Evolutionary conservation across 78 protist species (phyloP).

Genomic region (Emiliania huxleyi): DNA sequence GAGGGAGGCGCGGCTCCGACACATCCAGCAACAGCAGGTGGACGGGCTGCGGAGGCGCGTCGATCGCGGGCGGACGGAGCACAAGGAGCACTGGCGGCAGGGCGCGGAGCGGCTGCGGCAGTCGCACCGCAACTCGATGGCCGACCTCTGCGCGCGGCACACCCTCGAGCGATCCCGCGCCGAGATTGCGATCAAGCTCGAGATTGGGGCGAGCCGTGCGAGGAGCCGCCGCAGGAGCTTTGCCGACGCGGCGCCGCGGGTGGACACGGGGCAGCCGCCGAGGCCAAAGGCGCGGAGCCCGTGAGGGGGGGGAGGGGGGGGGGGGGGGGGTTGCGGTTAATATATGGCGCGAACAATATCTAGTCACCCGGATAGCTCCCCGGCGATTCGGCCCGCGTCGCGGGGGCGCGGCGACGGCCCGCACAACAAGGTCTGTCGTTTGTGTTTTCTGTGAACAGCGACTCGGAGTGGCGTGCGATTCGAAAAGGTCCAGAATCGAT

Average conservation of each 20-base stretch:
- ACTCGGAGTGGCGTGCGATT: no score
- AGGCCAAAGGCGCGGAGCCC: no score
- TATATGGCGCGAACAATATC: no score
- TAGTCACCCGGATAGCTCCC: no score
- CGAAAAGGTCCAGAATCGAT: no score
- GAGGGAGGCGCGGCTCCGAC: not conserved
- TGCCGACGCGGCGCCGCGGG: not conserved
- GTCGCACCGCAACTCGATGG: not conserved
- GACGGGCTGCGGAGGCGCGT: not conserved
- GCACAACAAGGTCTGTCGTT: no score
- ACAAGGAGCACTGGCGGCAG: conserved; percentile 21
- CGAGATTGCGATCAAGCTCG: not conserved
- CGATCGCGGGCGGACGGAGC: conserved; percentile 22
- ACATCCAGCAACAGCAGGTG: not conserved
- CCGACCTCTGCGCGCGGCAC: not conserved
- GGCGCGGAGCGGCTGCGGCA: conserved; percentile 31
- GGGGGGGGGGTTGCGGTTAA: no score
- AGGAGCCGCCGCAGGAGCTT: not conserved
- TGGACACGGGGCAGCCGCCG: not conserved
- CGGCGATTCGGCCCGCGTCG: no score
- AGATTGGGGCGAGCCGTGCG: not conserved
- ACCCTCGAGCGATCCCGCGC: not conserved
- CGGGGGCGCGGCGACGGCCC: no score
- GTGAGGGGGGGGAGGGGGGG: no score
- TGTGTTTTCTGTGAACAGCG: no score